Conservation (phyloP, 164 flowering plant genomes). For the Liriodendron chinense region DNA sequence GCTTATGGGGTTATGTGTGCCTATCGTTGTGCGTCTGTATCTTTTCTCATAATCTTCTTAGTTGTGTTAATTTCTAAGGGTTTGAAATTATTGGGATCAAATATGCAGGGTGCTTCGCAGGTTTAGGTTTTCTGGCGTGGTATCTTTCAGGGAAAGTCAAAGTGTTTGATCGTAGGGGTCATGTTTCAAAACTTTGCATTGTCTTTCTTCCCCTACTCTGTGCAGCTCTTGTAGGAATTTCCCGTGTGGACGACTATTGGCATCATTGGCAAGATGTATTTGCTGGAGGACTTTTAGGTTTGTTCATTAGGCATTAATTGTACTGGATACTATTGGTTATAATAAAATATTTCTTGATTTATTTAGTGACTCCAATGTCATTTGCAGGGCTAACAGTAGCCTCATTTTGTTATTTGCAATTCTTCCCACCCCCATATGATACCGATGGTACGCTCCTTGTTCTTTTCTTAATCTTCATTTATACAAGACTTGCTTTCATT, state of each 20-base stretch:
- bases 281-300: conserved; percentile 74
- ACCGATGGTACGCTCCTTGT: conserved; percentile 34
- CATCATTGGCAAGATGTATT: conserved; percentile 88
- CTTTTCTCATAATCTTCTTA: neutral
- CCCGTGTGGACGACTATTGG: conserved; percentile 83
- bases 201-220: conserved; percentile 64
- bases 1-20: neutral
- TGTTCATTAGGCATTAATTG: conserved; percentile 2
- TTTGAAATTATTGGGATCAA: neutral
- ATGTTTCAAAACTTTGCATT: conserved; percentile 73
- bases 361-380: neutral
- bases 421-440: conserved; percentile 77
- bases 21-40: neutral
- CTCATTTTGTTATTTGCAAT: conserved; percentile 74
- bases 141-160: conserved; percentile 75
- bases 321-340: neutral
- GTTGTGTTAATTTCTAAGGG: neutral
- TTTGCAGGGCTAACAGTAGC: conserved; percentile 55
- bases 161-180: conserved; percentile 76
- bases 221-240: conserved; percentile 70
- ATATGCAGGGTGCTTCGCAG: conserved; percentile 82
- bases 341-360: neutral
- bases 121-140: conserved; percentile 72
- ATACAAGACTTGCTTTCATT: neutral
- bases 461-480: neutral